phyloP scores from a whole-genome alignment of 441 rosid genomes.

The Hura crepitans region DNA sequence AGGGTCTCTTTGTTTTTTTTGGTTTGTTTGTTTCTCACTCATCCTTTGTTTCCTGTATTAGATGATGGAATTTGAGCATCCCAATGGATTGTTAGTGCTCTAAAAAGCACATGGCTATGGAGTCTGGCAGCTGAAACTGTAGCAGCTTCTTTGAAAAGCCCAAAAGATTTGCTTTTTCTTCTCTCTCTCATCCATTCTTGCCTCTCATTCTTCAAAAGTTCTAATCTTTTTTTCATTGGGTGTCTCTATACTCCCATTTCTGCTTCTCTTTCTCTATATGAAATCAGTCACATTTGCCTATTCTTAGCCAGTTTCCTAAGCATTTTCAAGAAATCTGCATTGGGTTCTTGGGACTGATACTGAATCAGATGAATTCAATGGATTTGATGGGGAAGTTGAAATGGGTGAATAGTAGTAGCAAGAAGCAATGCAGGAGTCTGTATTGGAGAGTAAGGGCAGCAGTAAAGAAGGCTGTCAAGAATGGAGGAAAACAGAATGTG shows the following conservation, averaged over 20 bases:
- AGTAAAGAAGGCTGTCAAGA: slow-evolving; percentile 44
- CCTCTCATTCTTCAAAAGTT: slow-evolving; percentile 13
- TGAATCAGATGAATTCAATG: slow-evolving; percentile 9
- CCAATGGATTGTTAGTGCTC: slow-evolving; percentile 31
- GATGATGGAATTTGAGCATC: slow-evolving; percentile 50
- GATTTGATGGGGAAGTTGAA: slow-evolving; percentile 36
- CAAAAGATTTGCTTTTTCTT: slow-evolving; percentile 28
- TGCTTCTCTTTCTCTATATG: slow-evolving; percentile 8
- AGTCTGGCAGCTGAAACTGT: slow-evolving; percentile 29
- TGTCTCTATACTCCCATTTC: background rate
- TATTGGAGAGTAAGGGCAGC: slow-evolving; percentile 57
- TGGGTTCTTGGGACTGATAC: background rate
- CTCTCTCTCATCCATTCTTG: slow-evolving; percentile 6
- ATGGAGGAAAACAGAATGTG: slow-evolving; percentile 32
- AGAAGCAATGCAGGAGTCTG: slow-evolving; percentile 42
- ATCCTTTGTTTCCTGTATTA: slow-evolving; percentile 11
- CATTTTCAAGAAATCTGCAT: background rate
- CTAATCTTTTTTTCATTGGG: slow-evolving; percentile 8
- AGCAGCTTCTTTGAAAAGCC: slow-evolving; percentile 39
- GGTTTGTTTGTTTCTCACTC: background rate
- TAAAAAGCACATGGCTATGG: slow-evolving; percentile 24
- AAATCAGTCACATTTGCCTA: background rate
- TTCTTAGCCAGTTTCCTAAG: background rate
- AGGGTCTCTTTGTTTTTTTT: background rate
- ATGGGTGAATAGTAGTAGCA: slow-evolving; percentile 35